phyloP scores from a whole-genome alignment of 2,329 filamentous ascomycete genomes.

The Penicillium sp. region DNA sequence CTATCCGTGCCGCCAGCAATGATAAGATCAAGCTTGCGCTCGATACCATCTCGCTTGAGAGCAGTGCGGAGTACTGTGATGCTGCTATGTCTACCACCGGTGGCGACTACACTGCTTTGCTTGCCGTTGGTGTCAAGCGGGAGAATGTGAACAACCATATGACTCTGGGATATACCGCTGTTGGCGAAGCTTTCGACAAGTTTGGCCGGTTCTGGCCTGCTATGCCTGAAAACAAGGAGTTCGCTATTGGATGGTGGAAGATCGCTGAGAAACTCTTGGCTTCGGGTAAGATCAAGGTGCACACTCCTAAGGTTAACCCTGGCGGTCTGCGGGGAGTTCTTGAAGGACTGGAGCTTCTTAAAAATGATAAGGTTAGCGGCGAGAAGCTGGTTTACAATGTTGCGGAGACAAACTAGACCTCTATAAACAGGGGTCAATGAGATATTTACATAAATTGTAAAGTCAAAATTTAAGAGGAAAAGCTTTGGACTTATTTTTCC shows the following conservation, averaged over 20 bases:
- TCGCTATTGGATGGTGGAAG: conserved; percentile 42
- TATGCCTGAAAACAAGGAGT: conserved; percentile 43
- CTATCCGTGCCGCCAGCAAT: conserved; percentile 32
- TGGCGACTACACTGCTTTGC: conserved; percentile 29
- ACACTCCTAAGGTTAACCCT: conserved; percentile 41
- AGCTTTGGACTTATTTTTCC: no score
- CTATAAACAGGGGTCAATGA: no score
- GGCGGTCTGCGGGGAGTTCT: conserved; percentile 48
- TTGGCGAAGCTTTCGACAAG: conserved; percentile 32
- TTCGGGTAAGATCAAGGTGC: conserved; percentile 45
- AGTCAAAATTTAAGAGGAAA: no score
- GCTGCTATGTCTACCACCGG: conserved; percentile 31
- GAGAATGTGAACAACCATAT: conserved; percentile 30
- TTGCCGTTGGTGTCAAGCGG: conserved; percentile 23
- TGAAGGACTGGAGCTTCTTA: conserved; percentile 47
- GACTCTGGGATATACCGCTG: conserved; percentile 33
- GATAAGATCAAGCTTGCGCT: conserved; percentile 34
- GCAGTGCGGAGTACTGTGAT: conserved; percentile 31
- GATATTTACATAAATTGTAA: no score
- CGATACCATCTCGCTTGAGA: conserved; percentile 35
- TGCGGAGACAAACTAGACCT: conserved; percentile 11
- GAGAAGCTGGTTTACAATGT: conserved; percentile 51
- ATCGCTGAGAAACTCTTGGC: conserved; percentile 43
- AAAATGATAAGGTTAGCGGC: conserved; percentile 47
- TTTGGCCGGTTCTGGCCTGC: conserved; percentile 30